Percentiles rank a stretch among this genome's conserved stretches.
Evolutionary conservation across 1,284 basidiomycete species (phyloP).

Genomic region (Microbotryum violaceum): DNA sequence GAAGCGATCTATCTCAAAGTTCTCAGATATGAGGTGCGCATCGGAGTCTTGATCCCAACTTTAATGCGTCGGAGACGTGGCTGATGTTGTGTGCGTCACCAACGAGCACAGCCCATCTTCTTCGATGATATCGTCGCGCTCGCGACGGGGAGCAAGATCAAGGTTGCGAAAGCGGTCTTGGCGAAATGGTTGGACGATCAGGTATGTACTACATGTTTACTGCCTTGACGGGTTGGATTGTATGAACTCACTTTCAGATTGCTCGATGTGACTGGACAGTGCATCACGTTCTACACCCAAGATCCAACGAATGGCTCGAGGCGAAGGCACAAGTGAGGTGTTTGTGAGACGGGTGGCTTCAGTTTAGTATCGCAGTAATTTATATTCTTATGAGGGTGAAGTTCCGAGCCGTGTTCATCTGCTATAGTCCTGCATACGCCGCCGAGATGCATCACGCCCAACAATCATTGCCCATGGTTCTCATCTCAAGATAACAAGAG

Average conservation of each 20-base stretch:
- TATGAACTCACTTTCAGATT: neutral
- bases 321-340: slow-evolving; percentile 5
- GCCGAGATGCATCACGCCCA: no score
- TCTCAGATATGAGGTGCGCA: slow-evolving; percentile 55
- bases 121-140: slow-evolving; percentile 51
- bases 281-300: slow-evolving; percentile 25
- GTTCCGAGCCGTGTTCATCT: no score
- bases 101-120: slow-evolving; percentile 50
- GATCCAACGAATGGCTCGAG: slow-evolving; percentile 27
- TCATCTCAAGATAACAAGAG: no score
- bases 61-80: neutral
- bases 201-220: slow-evolving; percentile 39
- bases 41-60: neutral
- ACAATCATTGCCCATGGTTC: no score
- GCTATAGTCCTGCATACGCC: no score
- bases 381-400: neutral
- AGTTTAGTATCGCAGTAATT: no score
- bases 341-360: no score
- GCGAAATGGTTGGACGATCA: slow-evolving; percentile 54
- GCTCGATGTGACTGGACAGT: slow-evolving; percentile 6
- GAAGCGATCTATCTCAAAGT: slow-evolving; percentile 50
- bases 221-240: neutral
- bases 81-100: neutral
- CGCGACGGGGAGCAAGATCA: slow-evolving; percentile 38
- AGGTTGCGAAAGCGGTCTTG: slow-evolving; percentile 45